Conservation (phyloP, 2,329 filamentous ascomycete genomes). For the Ophiostoma angusticollis region DNA sequence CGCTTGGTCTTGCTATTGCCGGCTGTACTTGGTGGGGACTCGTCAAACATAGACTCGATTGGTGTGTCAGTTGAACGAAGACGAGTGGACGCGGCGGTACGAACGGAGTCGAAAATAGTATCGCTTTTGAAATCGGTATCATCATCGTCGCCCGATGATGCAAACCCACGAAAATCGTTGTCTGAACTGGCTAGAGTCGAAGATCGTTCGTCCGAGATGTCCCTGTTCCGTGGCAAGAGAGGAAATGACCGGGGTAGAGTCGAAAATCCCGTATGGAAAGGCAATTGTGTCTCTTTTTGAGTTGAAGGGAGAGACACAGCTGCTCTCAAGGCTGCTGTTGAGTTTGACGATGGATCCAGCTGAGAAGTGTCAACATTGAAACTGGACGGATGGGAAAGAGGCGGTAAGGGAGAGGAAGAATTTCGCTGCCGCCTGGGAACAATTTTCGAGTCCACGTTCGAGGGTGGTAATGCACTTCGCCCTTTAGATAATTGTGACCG, state of each 20-base stretch:
- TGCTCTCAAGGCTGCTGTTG: conserved; percentile 16
- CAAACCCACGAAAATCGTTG: conserved; percentile 49
- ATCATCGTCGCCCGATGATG: conserved; percentile 56
- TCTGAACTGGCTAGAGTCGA: conserved; percentile 58
- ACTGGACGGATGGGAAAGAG: conserved; percentile 39
- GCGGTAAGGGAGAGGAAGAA: conserved; percentile 42
- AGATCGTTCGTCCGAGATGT: conserved; percentile 34
- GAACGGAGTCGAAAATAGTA: conserved; percentile 63
- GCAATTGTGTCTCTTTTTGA: not conserved
- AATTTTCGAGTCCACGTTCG: conserved; percentile 2
- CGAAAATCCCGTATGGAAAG: not conserved
- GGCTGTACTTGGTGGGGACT: conserved; percentile 52
- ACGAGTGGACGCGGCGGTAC: conserved; percentile 56
- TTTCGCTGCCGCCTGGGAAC: conserved; percentile 26
- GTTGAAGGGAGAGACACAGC: not conserved
- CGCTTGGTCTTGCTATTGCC: conserved; percentile 40
- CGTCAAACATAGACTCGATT: conserved; percentile 69
- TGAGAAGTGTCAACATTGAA: conserved; percentile 41
- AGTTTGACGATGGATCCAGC: conserved; percentile 28
- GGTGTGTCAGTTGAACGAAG: conserved; percentile 56
- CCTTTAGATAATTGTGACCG: not conserved
- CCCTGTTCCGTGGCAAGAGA: conserved; percentile 28
- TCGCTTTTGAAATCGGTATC: conserved; percentile 71
- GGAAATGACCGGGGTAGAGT: conserved; percentile 17
- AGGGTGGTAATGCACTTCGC: conserved; percentile 3